Percentiles rank a stretch among this genome's conserved stretches.
Evolutionary conservation across 2,329 filamentous ascomycete species (phyloP).

Genomic region (Fusarium tuaranense): DNA sequence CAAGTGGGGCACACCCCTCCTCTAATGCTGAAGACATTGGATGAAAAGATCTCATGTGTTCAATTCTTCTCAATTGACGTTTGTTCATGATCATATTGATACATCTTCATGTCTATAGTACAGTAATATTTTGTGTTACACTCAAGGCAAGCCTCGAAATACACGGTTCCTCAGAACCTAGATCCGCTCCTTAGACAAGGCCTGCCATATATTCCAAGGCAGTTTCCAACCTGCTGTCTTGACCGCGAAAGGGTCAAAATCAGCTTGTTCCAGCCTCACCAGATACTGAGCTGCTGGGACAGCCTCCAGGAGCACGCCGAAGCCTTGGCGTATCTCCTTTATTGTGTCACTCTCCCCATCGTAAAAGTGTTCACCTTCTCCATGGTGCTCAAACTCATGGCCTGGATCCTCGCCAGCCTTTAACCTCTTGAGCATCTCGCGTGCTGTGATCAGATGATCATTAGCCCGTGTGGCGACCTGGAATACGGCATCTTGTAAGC

Average conservation of each 20-base stretch:
- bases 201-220: constrained; percentile 78
- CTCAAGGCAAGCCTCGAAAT: constrained; percentile 4
- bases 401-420: constrained; percentile 79
- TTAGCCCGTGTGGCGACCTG: constrained; percentile 92
- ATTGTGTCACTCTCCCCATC: constrained; percentile 52
- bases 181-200: constrained; percentile 61
- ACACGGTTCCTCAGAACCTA: constrained; percentile 42
- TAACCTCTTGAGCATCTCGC: constrained; percentile 89
- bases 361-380: constrained; percentile 76
- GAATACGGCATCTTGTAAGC: constrained; percentile 91
- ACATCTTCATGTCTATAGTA: constrained; percentile 27
- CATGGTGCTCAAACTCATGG: constrained; percentile 90
- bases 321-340: constrained; percentile 68
- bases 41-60: not conserved
- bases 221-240: constrained; percentile 79
- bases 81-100: constrained; percentile 19
- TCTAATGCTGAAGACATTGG: not conserved
- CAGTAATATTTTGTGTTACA: constrained; percentile 15
- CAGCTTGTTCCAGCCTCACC: constrained; percentile 77
- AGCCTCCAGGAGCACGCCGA: constrained; percentile 84
- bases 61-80: not conserved
- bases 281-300: constrained; percentile 84
- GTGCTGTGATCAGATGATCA: constrained; percentile 93
- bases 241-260: constrained; percentile 85
- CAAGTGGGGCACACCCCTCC: constrained; percentile 20